Conservation (phyloP, 306 rosid species). For the Fragaria vesca region DNA sequence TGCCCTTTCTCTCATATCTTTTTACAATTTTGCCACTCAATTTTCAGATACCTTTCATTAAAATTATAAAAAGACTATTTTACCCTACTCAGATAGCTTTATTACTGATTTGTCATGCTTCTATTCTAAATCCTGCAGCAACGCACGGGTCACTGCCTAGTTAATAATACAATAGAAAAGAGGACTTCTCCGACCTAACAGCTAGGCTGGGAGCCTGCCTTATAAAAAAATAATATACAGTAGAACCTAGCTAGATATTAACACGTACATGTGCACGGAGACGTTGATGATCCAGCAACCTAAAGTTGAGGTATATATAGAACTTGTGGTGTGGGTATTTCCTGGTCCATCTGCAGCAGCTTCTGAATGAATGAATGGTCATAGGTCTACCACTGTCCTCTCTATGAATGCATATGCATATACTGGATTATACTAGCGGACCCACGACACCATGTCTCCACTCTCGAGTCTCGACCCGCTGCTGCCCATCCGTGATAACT, state of each 20-base stretch:
- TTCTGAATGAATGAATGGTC: not conserved
- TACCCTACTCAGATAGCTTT: no score
- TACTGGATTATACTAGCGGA: not conserved
- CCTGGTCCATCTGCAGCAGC: not conserved
- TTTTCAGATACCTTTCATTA: no score
- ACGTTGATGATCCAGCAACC: not conserved
- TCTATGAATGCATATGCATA: not conserved
- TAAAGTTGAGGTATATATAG: not conserved
- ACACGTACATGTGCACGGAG: not conserved
- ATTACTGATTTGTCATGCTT: no score
- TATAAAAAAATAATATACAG: no score
- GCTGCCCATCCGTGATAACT: not conserved
- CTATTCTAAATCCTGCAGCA: no score
- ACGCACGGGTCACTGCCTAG: no score
- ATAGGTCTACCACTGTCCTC: not conserved
- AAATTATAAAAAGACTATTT: no score
- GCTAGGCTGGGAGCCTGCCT: no score
- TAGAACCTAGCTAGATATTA: not conserved
- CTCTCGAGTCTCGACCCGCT: not conserved
- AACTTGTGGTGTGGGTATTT: constrained; percentile 2
- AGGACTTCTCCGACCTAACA: no score
- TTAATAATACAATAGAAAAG: no score
- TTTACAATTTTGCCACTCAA: no score
- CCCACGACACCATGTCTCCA: not conserved
- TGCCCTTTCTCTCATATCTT: no score